These are phyloP conservation scores for Mesembryanthemum crystallinum DNA, from an alignment of 148 eudicot genomes.

Conservation along the genomic window DNA sequence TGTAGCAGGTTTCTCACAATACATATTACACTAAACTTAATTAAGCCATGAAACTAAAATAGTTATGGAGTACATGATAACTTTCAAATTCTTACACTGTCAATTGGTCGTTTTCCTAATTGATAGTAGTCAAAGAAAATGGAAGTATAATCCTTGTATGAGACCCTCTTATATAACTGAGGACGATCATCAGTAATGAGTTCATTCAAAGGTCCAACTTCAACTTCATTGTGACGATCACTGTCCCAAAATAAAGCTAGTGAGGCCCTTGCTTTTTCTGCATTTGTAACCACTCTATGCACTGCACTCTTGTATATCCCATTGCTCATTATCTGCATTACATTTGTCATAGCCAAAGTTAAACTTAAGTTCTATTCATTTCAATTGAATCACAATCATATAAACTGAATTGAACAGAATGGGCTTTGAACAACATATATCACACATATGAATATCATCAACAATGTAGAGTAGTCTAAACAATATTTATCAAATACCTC, in stretches of 20 bases:
- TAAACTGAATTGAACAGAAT: no score
- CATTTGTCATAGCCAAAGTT: background rate
- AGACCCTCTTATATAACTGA: conserved; percentile 19
- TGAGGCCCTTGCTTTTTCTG: conserved; percentile 36
- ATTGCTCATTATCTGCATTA: conserved; percentile 43
- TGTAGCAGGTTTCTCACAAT: no score
- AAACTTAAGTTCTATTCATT: no score
- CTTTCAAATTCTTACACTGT: conserved; percentile 12
- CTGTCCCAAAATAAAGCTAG: conserved; percentile 37
- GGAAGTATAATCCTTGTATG: conserved; percentile 26
- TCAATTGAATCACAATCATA: no score
- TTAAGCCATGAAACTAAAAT: no score
- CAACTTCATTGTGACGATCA: conserved; percentile 26
- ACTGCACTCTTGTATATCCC: conserved; percentile 46
- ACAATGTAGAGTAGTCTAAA: background rate
- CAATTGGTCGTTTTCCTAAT: conserved; percentile 32
- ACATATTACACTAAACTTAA: no score
- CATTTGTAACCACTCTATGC: conserved; percentile 45
- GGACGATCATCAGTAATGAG: conserved; percentile 23
- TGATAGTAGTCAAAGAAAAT: conserved; percentile 28
- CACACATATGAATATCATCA: background rate
- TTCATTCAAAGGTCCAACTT: conserved; percentile 30
- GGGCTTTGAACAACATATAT: no score
- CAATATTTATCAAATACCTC: conserved; percentile 21
- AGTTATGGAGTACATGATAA: no score